These are phyloP conservation scores for Crucibulum laeve DNA, from an alignment of 768 basidiomycete species.

Conservation along the genomic window DNA sequence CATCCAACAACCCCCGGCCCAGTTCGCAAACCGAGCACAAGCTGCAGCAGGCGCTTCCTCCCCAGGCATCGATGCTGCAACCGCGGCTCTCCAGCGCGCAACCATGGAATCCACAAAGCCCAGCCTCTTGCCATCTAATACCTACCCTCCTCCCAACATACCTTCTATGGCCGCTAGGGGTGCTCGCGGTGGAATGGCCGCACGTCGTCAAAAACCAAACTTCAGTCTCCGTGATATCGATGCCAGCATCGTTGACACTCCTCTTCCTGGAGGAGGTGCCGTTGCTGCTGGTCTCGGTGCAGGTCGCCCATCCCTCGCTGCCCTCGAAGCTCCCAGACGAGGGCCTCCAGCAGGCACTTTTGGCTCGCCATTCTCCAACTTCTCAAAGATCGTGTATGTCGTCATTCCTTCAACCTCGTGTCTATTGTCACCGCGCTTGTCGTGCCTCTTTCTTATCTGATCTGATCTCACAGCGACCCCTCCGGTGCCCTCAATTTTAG, in stretches of 20 bases:
- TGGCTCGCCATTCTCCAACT: slow-evolving; percentile 85
- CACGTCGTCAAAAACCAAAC: slow-evolving; percentile 46
- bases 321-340: slow-evolving; percentile 30
- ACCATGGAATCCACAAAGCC: slow-evolving; percentile 17
- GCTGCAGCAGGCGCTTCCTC: slow-evolving; percentile 1
- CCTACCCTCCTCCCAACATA: slow-evolving; percentile 15
- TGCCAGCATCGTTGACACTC: slow-evolving; percentile 28
- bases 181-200: slow-evolving; percentile 27
- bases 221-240: slow-evolving; percentile 66
- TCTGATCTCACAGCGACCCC: slow-evolving; percentile 65
- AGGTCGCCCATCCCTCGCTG: slow-evolving; percentile 49
- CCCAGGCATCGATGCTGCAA: slow-evolving; percentile 33
- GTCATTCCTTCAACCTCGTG: slow-evolving; percentile 7
- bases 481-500: slow-evolving; percentile 93
- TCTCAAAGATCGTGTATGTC: slow-evolving; percentile 89
- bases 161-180: slow-evolving; percentile 11
- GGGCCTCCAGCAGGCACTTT: slow-evolving; percentile 37
- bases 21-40: slow-evolving; percentile 35
- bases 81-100: slow-evolving; percentile 33
- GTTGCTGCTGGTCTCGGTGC: slow-evolving; percentile 67
- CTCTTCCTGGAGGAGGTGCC: slow-evolving; percentile 46
- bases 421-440: background rate
- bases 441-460: slow-evolving; percentile 3
- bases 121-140: slow-evolving; percentile 10
- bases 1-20: slow-evolving; percentile 4